Conservation (phyloP, 345 rosid species). For the Cardamine chenopodiifolia region DNA sequence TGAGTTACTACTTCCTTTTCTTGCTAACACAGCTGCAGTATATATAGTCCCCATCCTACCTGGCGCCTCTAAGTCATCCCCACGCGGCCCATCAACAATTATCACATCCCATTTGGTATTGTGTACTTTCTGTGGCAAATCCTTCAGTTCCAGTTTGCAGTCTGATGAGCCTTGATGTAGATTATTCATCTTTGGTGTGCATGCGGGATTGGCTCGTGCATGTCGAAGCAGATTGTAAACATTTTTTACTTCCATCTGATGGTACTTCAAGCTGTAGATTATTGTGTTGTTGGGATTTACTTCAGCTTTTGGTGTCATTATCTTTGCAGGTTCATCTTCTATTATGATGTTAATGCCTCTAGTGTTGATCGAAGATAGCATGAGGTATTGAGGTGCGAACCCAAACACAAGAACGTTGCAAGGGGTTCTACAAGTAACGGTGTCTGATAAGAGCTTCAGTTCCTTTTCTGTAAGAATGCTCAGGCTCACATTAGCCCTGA, state of each 20-base stretch:
- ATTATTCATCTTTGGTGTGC: slow-evolving; percentile 46
- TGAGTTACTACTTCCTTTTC: slow-evolving; percentile 51
- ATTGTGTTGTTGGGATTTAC: slow-evolving; percentile 46
- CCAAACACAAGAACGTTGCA: slow-evolving; percentile 90
- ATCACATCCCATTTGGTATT: slow-evolving; percentile 72
- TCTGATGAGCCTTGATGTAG: slow-evolving; percentile 45
- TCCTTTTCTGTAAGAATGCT: slow-evolving; percentile 62
- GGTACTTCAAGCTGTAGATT: slow-evolving; percentile 59
- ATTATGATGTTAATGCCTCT: slow-evolving; percentile 68
- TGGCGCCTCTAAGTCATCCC: slow-evolving; percentile 63
- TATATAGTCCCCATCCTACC: slow-evolving; percentile 87
- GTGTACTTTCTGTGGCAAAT: slow-evolving; percentile 60
- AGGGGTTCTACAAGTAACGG: slow-evolving; percentile 56
- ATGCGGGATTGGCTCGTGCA: slow-evolving; percentile 60
- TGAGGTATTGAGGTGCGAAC: slow-evolving; percentile 55
- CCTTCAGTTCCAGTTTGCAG: slow-evolving; percentile 61
- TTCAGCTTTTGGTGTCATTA: slow-evolving; percentile 45
- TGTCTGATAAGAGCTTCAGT: slow-evolving; percentile 54
- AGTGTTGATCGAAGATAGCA: slow-evolving; percentile 60
- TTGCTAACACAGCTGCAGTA: slow-evolving; percentile 68
- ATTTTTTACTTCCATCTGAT: slow-evolving; percentile 53
- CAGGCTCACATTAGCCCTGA: neutral
- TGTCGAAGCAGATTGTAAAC: slow-evolving; percentile 76
- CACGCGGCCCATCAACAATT: slow-evolving; percentile 81
- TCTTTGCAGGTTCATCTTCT: slow-evolving; percentile 62